Base-by-base conservation (phyloP, 129 eudicot species). In the Artemisia argyi region DNA sequence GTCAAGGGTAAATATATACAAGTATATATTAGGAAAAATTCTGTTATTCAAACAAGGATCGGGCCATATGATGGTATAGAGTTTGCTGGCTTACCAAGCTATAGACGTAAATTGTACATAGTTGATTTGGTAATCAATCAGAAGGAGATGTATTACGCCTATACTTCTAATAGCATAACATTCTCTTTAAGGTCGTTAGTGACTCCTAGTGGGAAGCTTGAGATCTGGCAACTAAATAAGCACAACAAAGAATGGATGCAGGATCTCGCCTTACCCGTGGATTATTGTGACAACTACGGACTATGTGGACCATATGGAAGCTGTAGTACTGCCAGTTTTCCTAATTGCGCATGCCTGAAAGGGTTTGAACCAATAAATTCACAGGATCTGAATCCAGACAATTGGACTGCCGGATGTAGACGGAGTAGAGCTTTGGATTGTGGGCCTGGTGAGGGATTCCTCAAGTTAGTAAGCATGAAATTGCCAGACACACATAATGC, bases 51-150 rank as follows among this genome's bases (percentile, higher is more conserved):
- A 14, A 7, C 46, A 39, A 76, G 81, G 16, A 26, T 74, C 5
- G 89, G 85, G 22, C 87, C 89, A 0, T 80, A 89, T 89, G 80
- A 84, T 30, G 93, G 93, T 4, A 17, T 68, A 1, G 16, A 62
- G 10, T 87, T 81, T 24, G 74, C 64, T 71, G 87, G 83, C 11
- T 52, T 50, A 15, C 79, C 72, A 5, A 48, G 2, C 53, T 75
- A 17, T 83, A 70, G 61, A 22, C 54, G 22, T 20, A 20, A 20
- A 20, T 20, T 20, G 22, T 39, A 39, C 11, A 39, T 7, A 8
- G 11, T 39, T 39, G 46, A 39, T 39, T 16, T 79, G 8, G 60
- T 68, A 6, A 18, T 73, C 13, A 82, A 76, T 24, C 6, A 73
- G 39, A 61, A 63, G 35, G 87, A 82, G 73, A 71, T 77, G 10